These are phyloP conservation scores for Aspergillus glaucus DNA, from an alignment of 2,329 filamentous ascomycete genomes.

Conservation along the genomic window DNA sequence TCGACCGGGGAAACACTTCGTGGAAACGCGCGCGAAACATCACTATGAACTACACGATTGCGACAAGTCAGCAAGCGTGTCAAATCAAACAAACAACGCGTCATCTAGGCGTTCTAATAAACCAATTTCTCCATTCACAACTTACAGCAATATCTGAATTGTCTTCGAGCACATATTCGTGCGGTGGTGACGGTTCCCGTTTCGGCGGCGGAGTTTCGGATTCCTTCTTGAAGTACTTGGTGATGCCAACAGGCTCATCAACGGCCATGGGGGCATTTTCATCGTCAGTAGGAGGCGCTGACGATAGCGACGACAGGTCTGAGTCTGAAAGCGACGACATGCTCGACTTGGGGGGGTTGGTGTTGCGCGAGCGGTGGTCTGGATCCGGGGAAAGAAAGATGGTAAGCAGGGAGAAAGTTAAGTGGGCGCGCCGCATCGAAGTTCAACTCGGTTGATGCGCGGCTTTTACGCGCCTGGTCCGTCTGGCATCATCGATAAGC, in stretches of 20 bases:
- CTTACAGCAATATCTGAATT: slow-evolving; percentile 88
- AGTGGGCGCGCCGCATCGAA: slow-evolving; percentile 15
- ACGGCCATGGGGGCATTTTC: slow-evolving; percentile 41
- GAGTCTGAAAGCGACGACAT: slow-evolving; percentile 47
- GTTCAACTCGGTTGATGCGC: slow-evolving; percentile 23
- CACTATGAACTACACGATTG: slow-evolving; percentile 71
- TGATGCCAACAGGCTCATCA: slow-evolving; percentile 37
- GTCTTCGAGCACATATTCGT: slow-evolving; percentile 84
- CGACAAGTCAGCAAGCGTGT: slow-evolving; percentile 30
- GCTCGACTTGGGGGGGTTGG: slow-evolving; percentile 18
- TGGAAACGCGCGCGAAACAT: slow-evolving; percentile 95
- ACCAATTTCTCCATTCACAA: slow-evolving; percentile 30
- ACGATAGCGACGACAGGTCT: slow-evolving; percentile 54
- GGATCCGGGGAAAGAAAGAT: slow-evolving; percentile 3
- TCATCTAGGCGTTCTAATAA: slow-evolving; percentile 22
- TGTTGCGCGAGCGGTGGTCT: slow-evolving; percentile 17
- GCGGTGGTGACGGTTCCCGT: slow-evolving; percentile 78
- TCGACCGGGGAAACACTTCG: slow-evolving; percentile 79
- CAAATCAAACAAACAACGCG: slow-evolving; percentile 14
- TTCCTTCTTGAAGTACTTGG: slow-evolving; percentile 44
- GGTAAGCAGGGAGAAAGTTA: background rate
- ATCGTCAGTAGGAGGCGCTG: slow-evolving; percentile 54
- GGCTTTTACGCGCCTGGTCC: slow-evolving; percentile 27
- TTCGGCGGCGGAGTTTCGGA: slow-evolving; percentile 61
- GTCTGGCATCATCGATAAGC: slow-evolving; percentile 17